Evolutionary conservation across 164 flowering plant genomes (phyloP), one percentile per base, ranked within the genome.

Genomic region (Cinnamomum chago): DNA sequence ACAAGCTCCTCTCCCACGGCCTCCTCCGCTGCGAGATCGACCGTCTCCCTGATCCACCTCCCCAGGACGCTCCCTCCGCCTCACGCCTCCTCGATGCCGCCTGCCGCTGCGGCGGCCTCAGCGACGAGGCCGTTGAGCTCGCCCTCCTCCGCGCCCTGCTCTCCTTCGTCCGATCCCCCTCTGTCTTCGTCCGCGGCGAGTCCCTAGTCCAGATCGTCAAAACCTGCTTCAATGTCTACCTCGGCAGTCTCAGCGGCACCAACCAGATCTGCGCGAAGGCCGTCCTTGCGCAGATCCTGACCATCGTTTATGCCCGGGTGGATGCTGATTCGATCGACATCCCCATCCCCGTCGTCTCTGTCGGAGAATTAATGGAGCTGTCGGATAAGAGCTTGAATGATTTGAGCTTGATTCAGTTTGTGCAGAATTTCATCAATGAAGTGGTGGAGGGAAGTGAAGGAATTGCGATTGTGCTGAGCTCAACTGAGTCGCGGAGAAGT

Each of bases 261-360:
- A 91, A 90, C 82, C 98, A 94, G 95, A 91, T 94, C 85, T 92
- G 94, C 71, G 98, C 98, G 3, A 96, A 96, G 83, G 81, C 95
- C 0, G 91, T 87, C 35, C 84, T 96, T 20, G 95, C 97, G 1
- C 99, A 96, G 88, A 94, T 94, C 67, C 79, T 92, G 87, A 67
- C 85, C 27, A 89, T 94, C 69, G 86, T 96, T n/a, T 94, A 86
- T 78, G 67, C 87, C 0, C 78, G 99, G 75, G 90, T 84, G 0
- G 98, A 96, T 81, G 90, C 84, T 75, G 92, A 92, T 72, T 85
- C 87, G 2, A 70, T 91, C 84, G 82, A 83, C 28, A 89, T 82
- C n/a, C 51, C 66, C 6, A 65, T 88, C 28, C 74, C 66, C 50
- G 79, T 86, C 40, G 85, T 94, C 23, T 78, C 87, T 6, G 97